These are phyloP conservation scores for Linnemannia exigua DNA, from an alignment of 192 early-diverging fungal species.

Conservation along the genomic window DNA sequence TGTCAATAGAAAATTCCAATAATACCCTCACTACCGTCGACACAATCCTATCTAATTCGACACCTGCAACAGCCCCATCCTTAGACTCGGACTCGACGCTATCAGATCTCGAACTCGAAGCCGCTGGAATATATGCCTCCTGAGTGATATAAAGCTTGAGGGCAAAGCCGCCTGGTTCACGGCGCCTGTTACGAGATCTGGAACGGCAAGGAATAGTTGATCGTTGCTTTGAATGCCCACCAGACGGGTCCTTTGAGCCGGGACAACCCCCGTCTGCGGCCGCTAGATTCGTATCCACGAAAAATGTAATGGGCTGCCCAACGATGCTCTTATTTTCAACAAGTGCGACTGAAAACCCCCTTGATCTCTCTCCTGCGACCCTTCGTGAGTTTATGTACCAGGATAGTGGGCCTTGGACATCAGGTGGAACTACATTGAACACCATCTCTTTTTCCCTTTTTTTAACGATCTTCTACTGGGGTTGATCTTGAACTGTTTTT, in stretches of 20 bases:
- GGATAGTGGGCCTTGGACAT: constrained; percentile 31
- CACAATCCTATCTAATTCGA: too few relatives aligned
- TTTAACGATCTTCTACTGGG: not conserved
- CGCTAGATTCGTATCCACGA: constrained; percentile 24
- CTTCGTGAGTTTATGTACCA: constrained; percentile 23
- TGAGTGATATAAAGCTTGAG: not conserved
- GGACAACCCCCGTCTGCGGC: constrained; percentile 38
- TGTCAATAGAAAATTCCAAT: too few relatives aligned
- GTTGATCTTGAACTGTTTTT: too few relatives aligned
- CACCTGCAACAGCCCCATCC: not conserved
- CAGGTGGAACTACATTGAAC: constrained; percentile 22
- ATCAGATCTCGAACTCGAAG: not conserved
- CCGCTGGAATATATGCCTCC: not conserved
- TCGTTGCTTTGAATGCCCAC: constrained; percentile 38
- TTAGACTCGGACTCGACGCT: not conserved
- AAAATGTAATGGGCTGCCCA: not conserved
- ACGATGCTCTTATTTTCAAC: constrained; percentile 35
- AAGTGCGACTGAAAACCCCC: constrained; percentile 38
- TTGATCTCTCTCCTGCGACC: constrained; percentile 33
- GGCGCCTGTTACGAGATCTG: constrained; percentile 28
- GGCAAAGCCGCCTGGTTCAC: not conserved
- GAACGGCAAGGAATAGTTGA: constrained; percentile 26
- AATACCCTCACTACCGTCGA: too few relatives aligned
- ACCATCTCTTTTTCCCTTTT: not conserved
- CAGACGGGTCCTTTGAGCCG: constrained; percentile 32